A percentile compares a stretch with the other conserved stretches of the same genome.
Evolutionary conservation across 176 grass and related monocot species (phyloP).

Genomic region (Lolium rigidum): DNA sequence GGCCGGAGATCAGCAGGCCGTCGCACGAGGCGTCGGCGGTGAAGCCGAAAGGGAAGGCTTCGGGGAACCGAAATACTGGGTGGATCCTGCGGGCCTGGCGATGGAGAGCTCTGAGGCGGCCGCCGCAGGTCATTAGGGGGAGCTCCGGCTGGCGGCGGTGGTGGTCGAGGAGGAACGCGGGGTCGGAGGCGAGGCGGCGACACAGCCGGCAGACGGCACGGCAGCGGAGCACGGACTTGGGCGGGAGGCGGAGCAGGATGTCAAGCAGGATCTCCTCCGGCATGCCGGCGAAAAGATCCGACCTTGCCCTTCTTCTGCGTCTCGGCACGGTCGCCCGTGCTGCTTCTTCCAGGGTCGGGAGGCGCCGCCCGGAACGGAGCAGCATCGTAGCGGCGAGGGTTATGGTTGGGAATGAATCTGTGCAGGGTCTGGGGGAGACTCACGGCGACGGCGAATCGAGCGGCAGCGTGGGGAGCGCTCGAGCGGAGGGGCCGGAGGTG

Average conservation of each 20-base stretch:
- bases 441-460: neutral
- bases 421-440: neutral
- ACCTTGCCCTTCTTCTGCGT: neutral
- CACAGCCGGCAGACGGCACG: neutral
- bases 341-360: neutral
- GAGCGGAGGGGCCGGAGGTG: slow-evolving; percentile 20
- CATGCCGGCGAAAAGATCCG: neutral
- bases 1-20: neutral
- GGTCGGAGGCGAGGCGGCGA: neutral
- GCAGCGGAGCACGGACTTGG: neutral
- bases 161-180: neutral
- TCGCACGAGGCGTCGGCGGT: neutral
- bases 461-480: neutral
- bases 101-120: neutral
- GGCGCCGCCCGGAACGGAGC: neutral
- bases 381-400: neutral
- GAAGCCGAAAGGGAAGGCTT: neutral
- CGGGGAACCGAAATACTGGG: neutral
- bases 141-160: slow-evolving; percentile 9
- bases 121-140: neutral
- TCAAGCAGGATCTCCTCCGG: neutral
- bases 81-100: too few relatives aligned
- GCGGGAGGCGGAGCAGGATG: neutral
- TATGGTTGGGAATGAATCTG: neutral
- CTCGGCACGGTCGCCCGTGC: neutral